Base-by-base conservation (phyloP, 2,329 filamentous ascomycete genomes). In the Fusarium abutilonis region DNA sequence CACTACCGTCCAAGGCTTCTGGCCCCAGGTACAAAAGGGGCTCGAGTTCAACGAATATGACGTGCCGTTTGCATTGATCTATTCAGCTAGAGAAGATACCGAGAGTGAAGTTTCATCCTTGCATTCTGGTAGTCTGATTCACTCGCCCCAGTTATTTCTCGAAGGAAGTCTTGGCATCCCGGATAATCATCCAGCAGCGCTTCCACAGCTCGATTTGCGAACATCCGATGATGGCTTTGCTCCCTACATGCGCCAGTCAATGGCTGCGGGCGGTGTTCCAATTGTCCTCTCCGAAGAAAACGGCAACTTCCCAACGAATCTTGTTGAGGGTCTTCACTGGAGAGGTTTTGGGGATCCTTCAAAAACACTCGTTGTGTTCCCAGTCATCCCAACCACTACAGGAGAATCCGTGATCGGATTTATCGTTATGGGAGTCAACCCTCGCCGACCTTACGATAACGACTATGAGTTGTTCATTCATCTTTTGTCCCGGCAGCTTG, bases 391-490 rank as follows among this genome's bases (percentile, higher is more conserved):
- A 0, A 93, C 89, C 0, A 90, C 79, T 0, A 81, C 87, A 3
- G 87, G 87, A 4, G 90, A 93, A 51, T 84, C 83, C 3, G 87
- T 90, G 1, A 83, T 93, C 1, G 92, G 91, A 1, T 95, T 95
- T 70, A 81, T 95, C 9, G 84, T 95, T 3, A 81, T 95, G 73
- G 92, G 91, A 4, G 80, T 91, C 9, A 96, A 96, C 71, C 90
- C 92, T 2, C 81, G 90, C 38, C 82, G 91, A 45, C 91, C 89
- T 0, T 95, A 91, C 67, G 90, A 95, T 67, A 87, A 90, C 34
- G 91, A 94, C 64, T 95, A 94, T 70, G 85, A 86, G 60, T 79
- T 94, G 1, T 95, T 94, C 68, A 82, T 94, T 34, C 87, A 90
- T 66, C 80, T 94, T 1, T 77, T 94, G 6, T 89, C 87, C 42